Evolutionary conservation across 2,329 filamentous ascomycete genomes (phyloP).

Genomic region (Calonectria hongkongensis): DNA sequence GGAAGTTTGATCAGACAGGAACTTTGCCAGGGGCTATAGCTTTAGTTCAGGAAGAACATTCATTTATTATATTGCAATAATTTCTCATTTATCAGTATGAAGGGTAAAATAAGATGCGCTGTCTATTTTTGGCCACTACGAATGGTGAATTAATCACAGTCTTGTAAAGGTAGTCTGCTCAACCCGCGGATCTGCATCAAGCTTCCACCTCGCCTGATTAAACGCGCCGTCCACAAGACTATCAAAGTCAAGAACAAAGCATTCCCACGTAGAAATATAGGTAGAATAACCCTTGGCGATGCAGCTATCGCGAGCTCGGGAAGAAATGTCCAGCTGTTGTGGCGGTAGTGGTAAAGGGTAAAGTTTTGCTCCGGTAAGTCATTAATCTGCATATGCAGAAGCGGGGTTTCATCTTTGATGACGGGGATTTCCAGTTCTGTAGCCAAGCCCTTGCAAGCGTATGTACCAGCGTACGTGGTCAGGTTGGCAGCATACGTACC

Average conservation of each 20-base stretch:
- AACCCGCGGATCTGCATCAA: slow-evolving; percentile 3
- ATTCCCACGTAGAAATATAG: slow-evolving; percentile 26
- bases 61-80: too few species aligned
- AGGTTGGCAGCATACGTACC: background rate
- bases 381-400: slow-evolving; percentile 19
- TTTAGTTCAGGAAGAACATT: too few species aligned
- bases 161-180: background rate
- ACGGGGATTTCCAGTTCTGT: background rate
- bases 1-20: too few species aligned
- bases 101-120: too few species aligned
- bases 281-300: slow-evolving; percentile 6
- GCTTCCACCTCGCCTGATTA: background rate
- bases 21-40: too few species aligned
- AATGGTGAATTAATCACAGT: too few species aligned
- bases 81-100: too few species aligned
- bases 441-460: background rate
- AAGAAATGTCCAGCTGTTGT: slow-evolving; percentile 16
- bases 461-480: slow-evolving; percentile 1
- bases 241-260: slow-evolving; percentile 29
- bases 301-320: slow-evolving; percentile 12
- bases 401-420: background rate
- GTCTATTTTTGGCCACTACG: too few species aligned
- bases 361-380: background rate
- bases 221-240: background rate
- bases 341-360: slow-evolving; percentile 24